Evolutionary conservation across 169 alveolate genomes (phyloP).

Genomic region (Ichthyophthirius multifiliis): DNA sequence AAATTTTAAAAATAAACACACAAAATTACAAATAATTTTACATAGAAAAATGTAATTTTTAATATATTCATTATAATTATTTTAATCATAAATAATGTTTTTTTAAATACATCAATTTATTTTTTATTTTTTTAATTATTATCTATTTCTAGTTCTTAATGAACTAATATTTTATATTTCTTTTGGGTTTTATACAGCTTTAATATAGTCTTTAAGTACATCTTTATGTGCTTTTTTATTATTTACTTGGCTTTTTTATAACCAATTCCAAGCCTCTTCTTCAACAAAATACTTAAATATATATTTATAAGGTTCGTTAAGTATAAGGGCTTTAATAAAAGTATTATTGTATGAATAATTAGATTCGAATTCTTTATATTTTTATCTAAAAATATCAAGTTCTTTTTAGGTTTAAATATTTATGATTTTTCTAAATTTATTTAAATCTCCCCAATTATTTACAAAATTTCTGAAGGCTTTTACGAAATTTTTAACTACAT

Average conservation of each 20-base stretch:
- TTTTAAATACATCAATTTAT: too few species aligned
- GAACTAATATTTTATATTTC: not conserved
- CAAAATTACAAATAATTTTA: too few species aligned
- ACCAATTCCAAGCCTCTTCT: constrained; percentile 4
- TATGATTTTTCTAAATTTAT: not conserved
- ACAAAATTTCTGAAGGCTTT: not conserved
- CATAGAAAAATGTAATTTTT: too few species aligned
- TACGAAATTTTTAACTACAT: not conserved
- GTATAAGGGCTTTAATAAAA: not conserved
- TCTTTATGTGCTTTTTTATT: constrained; percentile 8
- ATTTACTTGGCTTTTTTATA: not conserved
- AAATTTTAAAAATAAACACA: too few species aligned
- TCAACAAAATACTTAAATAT: not conserved
- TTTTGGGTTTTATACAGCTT: not conserved
- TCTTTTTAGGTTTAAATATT: not conserved
- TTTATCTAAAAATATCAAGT: not conserved
- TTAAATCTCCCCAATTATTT: not conserved
- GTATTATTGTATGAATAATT: not conserved
- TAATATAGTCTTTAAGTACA: not conserved
- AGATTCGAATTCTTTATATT: not conserved
- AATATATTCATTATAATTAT: too few species aligned
- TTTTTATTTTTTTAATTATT: too few species aligned
- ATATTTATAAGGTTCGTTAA: not conserved
- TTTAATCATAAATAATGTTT: too few species aligned
- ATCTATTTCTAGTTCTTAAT: not conserved